Base-by-base conservation (phyloP, 202 grass and related monocot genomes). In the Bolboschoenoplectus hybrid region DNA sequence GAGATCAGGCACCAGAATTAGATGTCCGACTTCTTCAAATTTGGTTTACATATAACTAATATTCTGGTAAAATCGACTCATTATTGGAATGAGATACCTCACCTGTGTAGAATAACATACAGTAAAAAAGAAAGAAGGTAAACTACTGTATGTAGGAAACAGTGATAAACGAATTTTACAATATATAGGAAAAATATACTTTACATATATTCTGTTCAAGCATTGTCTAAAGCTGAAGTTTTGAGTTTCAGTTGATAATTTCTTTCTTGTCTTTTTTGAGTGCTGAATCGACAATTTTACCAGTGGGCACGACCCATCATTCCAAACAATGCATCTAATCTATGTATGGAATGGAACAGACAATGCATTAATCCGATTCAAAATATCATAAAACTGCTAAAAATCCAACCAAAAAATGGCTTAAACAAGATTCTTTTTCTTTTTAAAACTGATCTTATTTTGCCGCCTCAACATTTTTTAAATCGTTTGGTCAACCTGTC, bases 1-100 rank as follows among this genome's bases (percentile, higher is more conserved):
- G 90, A 56, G 52, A 87, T 87, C 45, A 84, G 73, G 45, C 57
- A 77, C 7, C 71, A 63, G 69, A 13, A 55, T 11, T 63, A 88
- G 53, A 79, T 79, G 13, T 78, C 20, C 26, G 16, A 7, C 6
- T 52, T 57, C 57, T 56, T 13, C 7, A 77, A 55, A 39, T 39
- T 40, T 55, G 74, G 7, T 44, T 44, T 69, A 44, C 44, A 52
- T 52, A 36, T 14, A 44, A 55, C 51, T 38, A 2, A 16, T 36
- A 38, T 51, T 56, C 70, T 32, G 50, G 50, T 76, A 77, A 55
- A 77, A 56, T 38, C 51, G 6, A 55, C 17, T 46, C 17, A 9
- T 20, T 47, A 19, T 47, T n/a, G 41, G 1, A 72, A 72, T 72
- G 43, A 67, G 4, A 74, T 44, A 44, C 67, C 46, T 50, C 20